Evolutionary conservation across 768 basidiomycete genomes (phyloP), one percentile per base, ranked within the genome.

Genomic region (Daedaleopsis nitida): DNA sequence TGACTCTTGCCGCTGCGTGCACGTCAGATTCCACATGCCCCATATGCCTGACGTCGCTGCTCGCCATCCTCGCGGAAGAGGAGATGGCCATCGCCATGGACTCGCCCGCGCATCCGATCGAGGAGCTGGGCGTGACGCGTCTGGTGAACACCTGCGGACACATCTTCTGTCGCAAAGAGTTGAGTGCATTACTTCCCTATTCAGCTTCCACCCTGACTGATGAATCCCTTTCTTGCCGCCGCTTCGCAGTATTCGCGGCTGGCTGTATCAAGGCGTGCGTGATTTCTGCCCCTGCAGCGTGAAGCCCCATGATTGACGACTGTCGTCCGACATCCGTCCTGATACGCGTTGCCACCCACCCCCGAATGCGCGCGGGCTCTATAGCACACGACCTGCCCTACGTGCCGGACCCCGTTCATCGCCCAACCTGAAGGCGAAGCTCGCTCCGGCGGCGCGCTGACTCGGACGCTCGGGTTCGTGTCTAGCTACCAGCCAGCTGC

Each of bases 111-210:
- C 82, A 88, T 62, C 82, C 89, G 16, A 65, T 78, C n/a, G 87
- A 91, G 63, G 80, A 85, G 39, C 72, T 89, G 1, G 92, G 92
- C 3, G 84, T 92, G 21, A 90, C 89, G 21, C 82, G 77, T 65
- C 74, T 94, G 23, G 52, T 38, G 13, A 45, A 71, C 47, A 73
- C 72, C 1, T 80, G 78, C 60, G 70, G 73, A 4, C 91, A 94
- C 69, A 66, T 88, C n/a, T 93, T 92, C 68, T 93, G 91, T 71
- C 81, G 89, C 66, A 85, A 84, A 77, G 91, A 93, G 91, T 92
- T 78, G 70, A 74, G 75, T 75, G 23, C 3, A 32, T 32, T 32
- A 3, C 47, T 49, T 10, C 21, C 21, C 47, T 24, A 21, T 5
- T 13, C 19, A 13, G n/a, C n/a, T n/a, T n/a, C n/a, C n/a, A 13